These are phyloP conservation scores for Stephania cephalantha DNA, from an alignment of 164 flowering plant species.

Conservation along the genomic window DNA sequence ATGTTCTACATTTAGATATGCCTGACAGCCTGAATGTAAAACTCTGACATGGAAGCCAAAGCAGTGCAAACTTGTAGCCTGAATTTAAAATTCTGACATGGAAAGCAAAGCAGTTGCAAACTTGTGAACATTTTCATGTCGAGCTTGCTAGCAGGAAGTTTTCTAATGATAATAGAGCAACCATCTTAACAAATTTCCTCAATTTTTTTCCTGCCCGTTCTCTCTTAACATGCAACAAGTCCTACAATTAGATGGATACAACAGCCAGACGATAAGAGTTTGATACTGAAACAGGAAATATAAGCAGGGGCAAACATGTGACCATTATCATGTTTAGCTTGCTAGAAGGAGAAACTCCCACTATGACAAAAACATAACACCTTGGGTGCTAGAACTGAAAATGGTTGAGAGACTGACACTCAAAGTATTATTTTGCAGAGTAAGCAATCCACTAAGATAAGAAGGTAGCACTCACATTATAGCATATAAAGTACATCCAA, in stretches of 20 bases:
- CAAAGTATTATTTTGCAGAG: not conserved
- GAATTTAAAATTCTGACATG: no score
- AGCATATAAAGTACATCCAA: slow-evolving; percentile 93
- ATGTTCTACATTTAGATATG: no score
- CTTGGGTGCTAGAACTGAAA: not conserved
- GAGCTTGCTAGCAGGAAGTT: no score
- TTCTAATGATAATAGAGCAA: not conserved
- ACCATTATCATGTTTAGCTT: not conserved
- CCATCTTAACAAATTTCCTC: not conserved
- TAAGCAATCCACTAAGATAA: not conserved
- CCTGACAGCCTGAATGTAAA: no score
- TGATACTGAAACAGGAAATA: no score
- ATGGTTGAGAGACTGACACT: not conserved
- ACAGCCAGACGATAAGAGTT: not conserved
- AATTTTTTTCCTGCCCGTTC: not conserved
- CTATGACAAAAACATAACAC: not conserved
- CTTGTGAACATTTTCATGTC: no score
- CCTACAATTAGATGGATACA: not conserved
- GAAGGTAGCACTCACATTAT: slow-evolving; percentile 58
- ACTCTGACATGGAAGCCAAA: no score
- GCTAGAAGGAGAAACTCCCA: not conserved
- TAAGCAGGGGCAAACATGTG: not conserved
- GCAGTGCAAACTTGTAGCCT: no score
- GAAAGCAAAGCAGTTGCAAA: no score
- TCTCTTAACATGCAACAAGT: not conserved